Conservation (phyloP, 2,329 filamentous ascomycete species). For the Fusarium foetens region DNA sequence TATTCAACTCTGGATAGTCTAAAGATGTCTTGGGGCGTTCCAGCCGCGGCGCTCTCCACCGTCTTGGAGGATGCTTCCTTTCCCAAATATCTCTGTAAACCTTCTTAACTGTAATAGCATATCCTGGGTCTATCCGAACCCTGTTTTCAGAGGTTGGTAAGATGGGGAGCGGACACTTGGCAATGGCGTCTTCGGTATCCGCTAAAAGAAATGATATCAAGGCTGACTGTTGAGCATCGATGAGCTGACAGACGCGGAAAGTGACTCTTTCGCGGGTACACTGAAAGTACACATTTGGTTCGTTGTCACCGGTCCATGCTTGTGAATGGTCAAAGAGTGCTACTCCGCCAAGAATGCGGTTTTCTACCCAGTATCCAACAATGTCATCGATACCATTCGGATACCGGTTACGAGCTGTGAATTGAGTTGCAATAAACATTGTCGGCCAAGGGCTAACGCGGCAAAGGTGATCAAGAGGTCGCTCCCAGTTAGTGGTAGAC, state of each 20-base stretch:
- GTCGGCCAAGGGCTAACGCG: background rate
- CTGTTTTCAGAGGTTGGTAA: conserved; percentile 1
- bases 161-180: background rate
- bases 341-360: conserved; percentile 20
- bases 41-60: background rate
- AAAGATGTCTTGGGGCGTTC: background rate
- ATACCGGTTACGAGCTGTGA: conserved; percentile 6
- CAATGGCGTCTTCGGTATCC: background rate
- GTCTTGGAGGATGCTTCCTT: background rate
- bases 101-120: background rate
- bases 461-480: background rate
- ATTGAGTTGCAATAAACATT: conserved; percentile 12
- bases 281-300: conserved; percentile 17
- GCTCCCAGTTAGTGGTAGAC: background rate
- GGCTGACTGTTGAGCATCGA: conserved; percentile 8
- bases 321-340: conserved; percentile 10
- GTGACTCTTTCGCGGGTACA: conserved; percentile 8
- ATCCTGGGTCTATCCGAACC: conserved; percentile 4
- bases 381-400: conserved; percentile 13
- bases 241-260: conserved; percentile 16
- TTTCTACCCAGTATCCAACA: conserved; percentile 20
- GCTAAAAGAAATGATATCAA: conserved; percentile 10
- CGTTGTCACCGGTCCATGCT: background rate
- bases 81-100: conserved; percentile 26
- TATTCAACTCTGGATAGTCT: background rate